Evolutionary conservation across 108 stramenopile genomes (phyloP).

Genomic region (Seminavis robusta): DNA sequence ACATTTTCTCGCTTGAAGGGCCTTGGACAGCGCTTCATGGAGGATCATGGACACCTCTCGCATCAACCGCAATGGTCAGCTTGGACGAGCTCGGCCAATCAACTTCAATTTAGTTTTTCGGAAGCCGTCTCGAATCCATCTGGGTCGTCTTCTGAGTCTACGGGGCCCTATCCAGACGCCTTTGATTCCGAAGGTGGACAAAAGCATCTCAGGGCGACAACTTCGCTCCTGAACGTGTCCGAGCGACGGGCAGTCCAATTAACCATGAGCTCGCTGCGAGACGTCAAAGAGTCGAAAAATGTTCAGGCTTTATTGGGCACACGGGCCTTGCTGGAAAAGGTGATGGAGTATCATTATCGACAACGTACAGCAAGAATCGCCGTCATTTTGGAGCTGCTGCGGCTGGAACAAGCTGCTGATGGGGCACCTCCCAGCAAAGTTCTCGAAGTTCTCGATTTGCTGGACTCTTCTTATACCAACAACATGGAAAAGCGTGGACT

Average conservation of each 20-base stretch:
- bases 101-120: neutral
- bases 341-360: conserved; percentile 19
- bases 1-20: conserved; percentile 14
- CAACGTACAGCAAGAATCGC: conserved; percentile 44
- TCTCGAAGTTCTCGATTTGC: neutral
- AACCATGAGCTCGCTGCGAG: conserved; percentile 41
- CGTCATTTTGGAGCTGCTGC: conserved; percentile 46
- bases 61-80: neutral
- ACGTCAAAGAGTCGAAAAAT: conserved; percentile 4
- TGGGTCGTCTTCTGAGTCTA: neutral
- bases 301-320: conserved; percentile 52
- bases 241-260: conserved; percentile 34
- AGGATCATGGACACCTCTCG: conserved; percentile 6
- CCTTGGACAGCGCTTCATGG: conserved; percentile 13
- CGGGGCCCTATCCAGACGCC: conserved; percentile 23
- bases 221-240: conserved; percentile 33
- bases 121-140: neutral
- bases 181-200: conserved; percentile 43
- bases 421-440: neutral
- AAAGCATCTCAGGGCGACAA: conserved; percentile 33
- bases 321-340: conserved; percentile 21
- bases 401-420: conserved; percentile 33
- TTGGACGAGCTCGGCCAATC: conserved; percentile 1
- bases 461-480: conserved; percentile 2
- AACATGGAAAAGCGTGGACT: conserved; percentile 15